These are phyloP conservation scores for Lumnitzera littorea DNA, from an alignment of 345 rosid species.

Conservation along the genomic window DNA sequence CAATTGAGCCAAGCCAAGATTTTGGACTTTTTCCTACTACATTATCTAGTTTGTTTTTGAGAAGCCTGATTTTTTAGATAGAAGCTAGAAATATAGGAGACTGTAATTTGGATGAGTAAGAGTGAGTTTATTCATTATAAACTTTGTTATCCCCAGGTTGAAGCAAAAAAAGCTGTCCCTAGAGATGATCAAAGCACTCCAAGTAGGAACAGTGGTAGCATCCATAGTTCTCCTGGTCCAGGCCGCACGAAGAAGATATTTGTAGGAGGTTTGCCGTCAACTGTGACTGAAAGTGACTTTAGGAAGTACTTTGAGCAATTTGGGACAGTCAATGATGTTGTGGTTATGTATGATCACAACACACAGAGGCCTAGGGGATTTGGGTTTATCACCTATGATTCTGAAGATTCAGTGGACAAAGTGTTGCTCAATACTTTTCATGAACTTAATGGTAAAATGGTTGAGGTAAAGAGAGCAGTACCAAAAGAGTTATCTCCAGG, in stretches of 20 bases:
- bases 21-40: conserved; percentile 5
- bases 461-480: conserved; percentile 73
- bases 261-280: conserved; percentile 80
- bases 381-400: conserved; percentile 70
- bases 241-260: conserved; percentile 67
- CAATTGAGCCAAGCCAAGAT: conserved; percentile 14
- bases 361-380: conserved; percentile 80
- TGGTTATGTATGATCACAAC: conserved; percentile 81
- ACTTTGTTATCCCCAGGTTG: conserved; percentile 40
- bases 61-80: background rate
- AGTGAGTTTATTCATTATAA: conserved; percentile 14
- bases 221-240: conserved; percentile 67
- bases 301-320: conserved; percentile 71
- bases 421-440: conserved; percentile 61
- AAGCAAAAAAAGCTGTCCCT: conserved; percentile 80
- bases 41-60: conserved; percentile 6
- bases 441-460: conserved; percentile 76
- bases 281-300: conserved; percentile 70
- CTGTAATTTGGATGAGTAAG: conserved; percentile 1
- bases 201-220: conserved; percentile 40
- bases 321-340: conserved; percentile 70
- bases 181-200: conserved; percentile 65
- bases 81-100: background rate
- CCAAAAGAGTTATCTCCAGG: conserved; percentile 78
- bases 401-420: conserved; percentile 70